Evolutionary conservation across 495 filamentous ascomycete genomes (phyloP).

Genomic region (Aspergillus ostianus): DNA sequence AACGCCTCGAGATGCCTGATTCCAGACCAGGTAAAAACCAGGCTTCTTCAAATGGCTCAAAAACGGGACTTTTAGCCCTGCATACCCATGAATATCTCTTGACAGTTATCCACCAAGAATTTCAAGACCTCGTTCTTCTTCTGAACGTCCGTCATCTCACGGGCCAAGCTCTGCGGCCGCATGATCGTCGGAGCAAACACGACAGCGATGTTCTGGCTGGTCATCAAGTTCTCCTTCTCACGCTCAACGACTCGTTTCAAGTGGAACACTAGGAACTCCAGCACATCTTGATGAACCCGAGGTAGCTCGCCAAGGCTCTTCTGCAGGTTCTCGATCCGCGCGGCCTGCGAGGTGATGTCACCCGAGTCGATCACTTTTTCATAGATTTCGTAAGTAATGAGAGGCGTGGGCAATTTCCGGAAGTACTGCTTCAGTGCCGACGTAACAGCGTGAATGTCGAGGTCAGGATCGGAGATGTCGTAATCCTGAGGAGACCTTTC

Average conservation of each 20-base stretch:
- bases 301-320: conserved; percentile 75
- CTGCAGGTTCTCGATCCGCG: conserved; percentile 64
- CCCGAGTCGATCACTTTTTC: conserved; percentile 79
- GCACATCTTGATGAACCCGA: conserved; percentile 75
- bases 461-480: conserved; percentile 88
- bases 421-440: conserved; percentile 97
- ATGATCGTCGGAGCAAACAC: conserved; percentile 99
- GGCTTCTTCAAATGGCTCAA: neutral
- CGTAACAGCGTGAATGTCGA: conserved; percentile 96
- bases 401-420: conserved; percentile 84
- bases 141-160: conserved; percentile 95
- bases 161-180: conserved; percentile 79
- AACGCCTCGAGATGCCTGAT: conserved; percentile 5
- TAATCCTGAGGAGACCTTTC: conserved; percentile 69
- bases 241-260: conserved; percentile 81
- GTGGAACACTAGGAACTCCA: conserved; percentile 95
- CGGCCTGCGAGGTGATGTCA: conserved; percentile 34
- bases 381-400: conserved; percentile 92
- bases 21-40: conserved; percentile 10
- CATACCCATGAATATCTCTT: conserved; percentile 67
- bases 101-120: conserved; percentile 83
- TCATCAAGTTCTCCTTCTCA: conserved; percentile 88
- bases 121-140: conserved; percentile 87
- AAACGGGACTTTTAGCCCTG: conserved; percentile 23
- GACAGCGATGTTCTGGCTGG: conserved; percentile 88